Evolutionary conservation across 2,329 filamentous ascomycete genomes (phyloP), one percentile per base, ranked within the genome.

Genomic region (Colletotrichum chrysophilum): DNA sequence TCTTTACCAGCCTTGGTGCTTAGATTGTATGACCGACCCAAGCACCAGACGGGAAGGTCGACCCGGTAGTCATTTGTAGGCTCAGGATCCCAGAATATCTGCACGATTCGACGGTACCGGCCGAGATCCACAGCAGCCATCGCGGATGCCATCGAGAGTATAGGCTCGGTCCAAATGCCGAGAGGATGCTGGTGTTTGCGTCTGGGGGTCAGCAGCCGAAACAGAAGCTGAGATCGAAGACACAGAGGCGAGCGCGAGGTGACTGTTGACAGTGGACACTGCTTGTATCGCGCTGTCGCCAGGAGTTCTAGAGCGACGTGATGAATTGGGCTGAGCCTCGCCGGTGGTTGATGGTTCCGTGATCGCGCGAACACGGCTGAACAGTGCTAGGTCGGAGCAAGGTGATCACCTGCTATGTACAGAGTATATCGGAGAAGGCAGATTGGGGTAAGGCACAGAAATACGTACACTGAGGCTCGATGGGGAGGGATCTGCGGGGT

Each of bases 21-120:
- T 62, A 91, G 84, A 30, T 83, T 87, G 79, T 92, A 92, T 36
- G 85, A 87, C 71, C 85, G 84, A 38, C 91, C 91, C 8, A 98
- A 88, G 81, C 96, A 97, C 96, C 96, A 98, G 77, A 98, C 94
- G 14, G 94, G 92, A 38, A 91, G 89, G 77, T 93, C 89, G 48
- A 90, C 89, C 74, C 86, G 83, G 73, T 92, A 88, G 82, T 98
- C 93, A 85, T 98, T 98, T 77, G 91, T 92, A 7, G 96, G 96
- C 78, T 96, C 93, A 1, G 96, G 95, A 80, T 98, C 96, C 94
- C 96, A 98, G 81, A 98, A 93, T 86, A 95, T 95, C 85, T 96
- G 94, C 76, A 98, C 93, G 80, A 98, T 92, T 78, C 94, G 94
- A 85, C 95, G 94, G 76, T 89, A 89, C 79, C 94, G 93, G 79